Evolutionary conservation across 192 early-diverging fungal genomes (phyloP), one percentile per base, ranked within the genome.

Genomic region (Spizellomyces sp.): DNA sequence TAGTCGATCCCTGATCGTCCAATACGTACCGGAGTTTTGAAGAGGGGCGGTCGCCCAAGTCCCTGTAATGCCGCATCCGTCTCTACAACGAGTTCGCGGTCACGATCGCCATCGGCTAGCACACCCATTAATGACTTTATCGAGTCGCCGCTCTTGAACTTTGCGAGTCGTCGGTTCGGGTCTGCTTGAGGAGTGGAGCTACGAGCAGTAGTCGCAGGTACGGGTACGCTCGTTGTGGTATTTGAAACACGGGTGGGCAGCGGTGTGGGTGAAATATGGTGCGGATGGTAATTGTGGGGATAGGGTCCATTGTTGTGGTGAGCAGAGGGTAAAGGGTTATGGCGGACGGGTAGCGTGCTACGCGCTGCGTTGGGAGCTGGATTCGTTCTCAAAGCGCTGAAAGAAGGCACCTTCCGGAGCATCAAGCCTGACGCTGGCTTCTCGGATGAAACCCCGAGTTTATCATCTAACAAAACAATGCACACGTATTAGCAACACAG

Each of bases 351-450:
- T 15, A 68, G 66, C 17, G 66, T 8, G 55, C 21, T 68, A n/a
- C 66, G 66, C 21, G 55, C 41, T 1, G 5, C 22, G 27, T 5
- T 46, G 2, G 58, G n/a, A 43, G 58, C 19, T 9, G 14, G 45
- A 4, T 21, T 17, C 2, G 69, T 44, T 14, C 48, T 21, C 44
- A 70, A 27, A 0, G 59, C 69, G 4, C 45, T 45, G 46, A 70
- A 70, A 9, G 58, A 62, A 21, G 69, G 69, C 4, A 70, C 69
- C 45, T 70, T 70, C 15, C 69, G 57, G 15, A 70, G 59, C 69
- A 70, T 70, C 58, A 70, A 52, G 21, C 69, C 69, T 0, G 67
- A 50, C 19, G 22, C 36, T 17, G 64, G 64, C 48, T 46, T 41
- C 15, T 66, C 64, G 36, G 64, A 54, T 2, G 50, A 54, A 36